A percentile compares a stretch with the other conserved stretches of the same genome.
Conservation (phyloP, 345 rosid genomes). For the Salix dunnii region DNA sequence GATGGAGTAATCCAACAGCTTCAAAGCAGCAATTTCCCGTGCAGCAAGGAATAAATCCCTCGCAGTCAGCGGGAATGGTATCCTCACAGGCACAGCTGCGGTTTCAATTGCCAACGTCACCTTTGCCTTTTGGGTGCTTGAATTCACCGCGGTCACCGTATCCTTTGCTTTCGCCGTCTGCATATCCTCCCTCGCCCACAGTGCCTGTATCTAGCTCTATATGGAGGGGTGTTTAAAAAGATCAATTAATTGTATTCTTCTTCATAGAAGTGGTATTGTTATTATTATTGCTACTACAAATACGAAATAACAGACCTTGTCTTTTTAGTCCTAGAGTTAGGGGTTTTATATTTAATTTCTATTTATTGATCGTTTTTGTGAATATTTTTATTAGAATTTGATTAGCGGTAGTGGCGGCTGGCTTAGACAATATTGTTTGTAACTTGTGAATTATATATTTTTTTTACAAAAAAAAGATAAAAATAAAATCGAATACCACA, state of each 20-base stretch:
- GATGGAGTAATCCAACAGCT: slow-evolving; percentile 43
- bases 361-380: background rate
- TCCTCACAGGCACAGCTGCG: slow-evolving; percentile 24
- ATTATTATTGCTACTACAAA: background rate
- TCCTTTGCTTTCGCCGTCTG: slow-evolving; percentile 57
- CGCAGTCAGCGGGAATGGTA: slow-evolving; percentile 7
- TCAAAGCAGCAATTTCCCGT: slow-evolving; percentile 28
- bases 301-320: background rate
- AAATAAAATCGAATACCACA: too few species aligned
- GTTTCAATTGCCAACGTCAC: slow-evolving; percentile 46
- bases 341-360: background rate
- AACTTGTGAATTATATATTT: too few species aligned
- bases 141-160: slow-evolving; percentile 71
- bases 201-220: slow-evolving; percentile 69
- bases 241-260: background rate
- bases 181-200: slow-evolving; percentile 69
- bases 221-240: slow-evolving; percentile 49
- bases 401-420: background rate
- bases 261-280: too few species aligned
- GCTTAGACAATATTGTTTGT: background rate
- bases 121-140: slow-evolving; percentile 64
- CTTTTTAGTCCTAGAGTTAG: background rate
- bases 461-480: too few species aligned
- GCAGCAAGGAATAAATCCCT: slow-evolving; percentile 13
- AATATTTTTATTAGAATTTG: background rate